Conservation (phyloP, 306 rosid genomes). For the Quercus ilex region DNA sequence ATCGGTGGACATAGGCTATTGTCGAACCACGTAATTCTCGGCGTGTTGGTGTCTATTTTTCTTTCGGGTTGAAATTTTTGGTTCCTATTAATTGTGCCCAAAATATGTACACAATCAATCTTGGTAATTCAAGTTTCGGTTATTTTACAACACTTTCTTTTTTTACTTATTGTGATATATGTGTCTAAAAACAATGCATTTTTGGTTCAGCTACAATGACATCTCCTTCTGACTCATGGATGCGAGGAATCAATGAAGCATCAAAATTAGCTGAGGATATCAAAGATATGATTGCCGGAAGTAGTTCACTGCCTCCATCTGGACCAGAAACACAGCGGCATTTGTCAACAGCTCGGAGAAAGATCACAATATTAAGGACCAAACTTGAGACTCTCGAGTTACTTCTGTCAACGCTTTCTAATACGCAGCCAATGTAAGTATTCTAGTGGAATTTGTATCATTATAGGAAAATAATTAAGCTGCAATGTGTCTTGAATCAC, state of each 20-base stretch:
- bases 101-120: too few species aligned
- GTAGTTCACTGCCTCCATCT: slow-evolving; percentile 33
- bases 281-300: slow-evolving; percentile 33
- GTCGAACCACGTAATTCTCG: too few species aligned
- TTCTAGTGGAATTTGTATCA: background rate
- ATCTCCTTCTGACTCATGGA: slow-evolving; percentile 31
- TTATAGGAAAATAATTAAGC: background rate
- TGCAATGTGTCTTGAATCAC: background rate
- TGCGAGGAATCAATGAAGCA: slow-evolving; percentile 39
- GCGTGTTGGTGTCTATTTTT: too few species aligned
- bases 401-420: slow-evolving; percentile 31
- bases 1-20: too few species aligned
- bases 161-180: too few species aligned
- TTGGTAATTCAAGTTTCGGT: too few species aligned
- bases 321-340: slow-evolving; percentile 44
- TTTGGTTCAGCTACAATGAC: slow-evolving; percentile 9
- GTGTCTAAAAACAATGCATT: too few species aligned
- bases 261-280: slow-evolving; percentile 40
- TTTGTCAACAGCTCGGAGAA: slow-evolving; percentile 37
- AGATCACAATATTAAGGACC: slow-evolving; percentile 41
- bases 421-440: slow-evolving; percentile 33
- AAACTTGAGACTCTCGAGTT: slow-evolving; percentile 41
- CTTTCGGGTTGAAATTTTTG: too few species aligned
- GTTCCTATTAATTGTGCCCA: too few species aligned
- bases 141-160: too few species aligned